Base-by-base conservation (phyloP, 805 yeast species). In the Candida ovalis region DNA sequence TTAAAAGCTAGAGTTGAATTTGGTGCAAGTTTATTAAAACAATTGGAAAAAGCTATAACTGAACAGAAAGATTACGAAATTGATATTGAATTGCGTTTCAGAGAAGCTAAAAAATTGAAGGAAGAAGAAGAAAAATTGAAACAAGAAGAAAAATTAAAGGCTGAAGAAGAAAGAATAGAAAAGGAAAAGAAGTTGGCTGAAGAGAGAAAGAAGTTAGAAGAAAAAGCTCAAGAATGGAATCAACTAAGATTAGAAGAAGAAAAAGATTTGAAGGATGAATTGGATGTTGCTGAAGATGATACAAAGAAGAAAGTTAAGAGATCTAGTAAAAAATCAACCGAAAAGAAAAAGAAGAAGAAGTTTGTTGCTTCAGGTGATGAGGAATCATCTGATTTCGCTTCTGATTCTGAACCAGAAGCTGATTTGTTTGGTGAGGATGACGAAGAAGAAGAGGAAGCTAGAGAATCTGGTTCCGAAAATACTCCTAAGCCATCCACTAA, bases 1-100 rank as follows among this genome's bases (percentile, higher is more conserved):
- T 73, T 94, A 56, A 84, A 82, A 59, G 84, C 90, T 56, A 82
- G 97, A 69, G 92, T 94, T n/a, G 78, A 79, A 55, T 78, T 89
- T 77, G 97, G 96, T 62, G 80, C 82, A 48, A 86, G 96, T 0
- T 74, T 90, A 62, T 73, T 78, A 52, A 82, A 79, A 49, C 85
- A 90, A 62, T 74, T 94, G 54, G 86, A 78, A 55, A 78, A 84
- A 50, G 80, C 84, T 25, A 70, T 86, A 44, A 80, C 76, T 23
- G 92, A 88, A 55, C 97, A 94, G 54, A 72, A 74, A 54, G 84
- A 77, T 52, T 82, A 76, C 64, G 91, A 88, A 49, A 64, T 64
- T 17, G 75, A 77, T 48, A 72, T 80, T 45, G 75, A 77, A 45
- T 72, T 72, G 36, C 87, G 81, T 68, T 73, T 92, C 48, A 84